Conservation (phyloP, 1,284 basidiomycete genomes). For the Boletus mariae region DNA sequence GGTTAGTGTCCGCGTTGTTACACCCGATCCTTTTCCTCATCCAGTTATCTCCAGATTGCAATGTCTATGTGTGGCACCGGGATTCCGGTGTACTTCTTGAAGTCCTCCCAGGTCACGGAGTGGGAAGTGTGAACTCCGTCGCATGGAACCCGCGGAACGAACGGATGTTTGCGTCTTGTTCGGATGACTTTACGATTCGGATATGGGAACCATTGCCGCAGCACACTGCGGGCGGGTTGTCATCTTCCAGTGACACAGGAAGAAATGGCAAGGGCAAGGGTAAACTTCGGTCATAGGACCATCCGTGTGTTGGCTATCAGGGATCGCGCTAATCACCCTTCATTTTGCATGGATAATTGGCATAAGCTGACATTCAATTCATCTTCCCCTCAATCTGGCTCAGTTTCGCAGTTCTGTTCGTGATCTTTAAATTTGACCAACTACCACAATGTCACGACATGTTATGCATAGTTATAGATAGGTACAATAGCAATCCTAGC, state of each 20-base stretch:
- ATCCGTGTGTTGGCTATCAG: background rate
- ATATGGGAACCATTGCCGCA: constrained; percentile 71
- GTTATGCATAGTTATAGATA: constrained; percentile 34
- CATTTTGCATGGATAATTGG: constrained; percentile 29
- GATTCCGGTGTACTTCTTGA: constrained; percentile 82
- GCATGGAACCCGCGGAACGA: constrained; percentile 91
- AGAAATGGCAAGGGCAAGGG: constrained; percentile 59
- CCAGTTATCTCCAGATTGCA: constrained; percentile 58
- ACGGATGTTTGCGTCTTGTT: constrained; percentile 91
- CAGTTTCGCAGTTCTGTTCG: constrained; percentile 21
- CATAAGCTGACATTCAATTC: constrained; percentile 30
- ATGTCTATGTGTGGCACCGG: constrained; percentile 94
- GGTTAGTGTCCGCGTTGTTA: constrained; percentile 47
- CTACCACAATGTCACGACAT: constrained; percentile 27
- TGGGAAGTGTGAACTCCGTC: constrained; percentile 90
- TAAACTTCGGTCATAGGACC: constrained; percentile 58
- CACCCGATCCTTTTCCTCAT: constrained; percentile 6
- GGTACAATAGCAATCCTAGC: constrained; percentile 34
- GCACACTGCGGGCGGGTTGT: constrained; percentile 4
- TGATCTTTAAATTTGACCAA: constrained; percentile 13
- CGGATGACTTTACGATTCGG: constrained; percentile 81
- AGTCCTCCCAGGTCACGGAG: constrained; percentile 78
- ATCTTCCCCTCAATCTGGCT: constrained; percentile 29
- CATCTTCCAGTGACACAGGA: constrained; percentile 16
- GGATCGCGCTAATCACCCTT: constrained; percentile 19